phyloP scores from a whole-genome alignment of 192 early-diverging fungal genomes.

The Phycomyces blakesleeanus region DNA sequence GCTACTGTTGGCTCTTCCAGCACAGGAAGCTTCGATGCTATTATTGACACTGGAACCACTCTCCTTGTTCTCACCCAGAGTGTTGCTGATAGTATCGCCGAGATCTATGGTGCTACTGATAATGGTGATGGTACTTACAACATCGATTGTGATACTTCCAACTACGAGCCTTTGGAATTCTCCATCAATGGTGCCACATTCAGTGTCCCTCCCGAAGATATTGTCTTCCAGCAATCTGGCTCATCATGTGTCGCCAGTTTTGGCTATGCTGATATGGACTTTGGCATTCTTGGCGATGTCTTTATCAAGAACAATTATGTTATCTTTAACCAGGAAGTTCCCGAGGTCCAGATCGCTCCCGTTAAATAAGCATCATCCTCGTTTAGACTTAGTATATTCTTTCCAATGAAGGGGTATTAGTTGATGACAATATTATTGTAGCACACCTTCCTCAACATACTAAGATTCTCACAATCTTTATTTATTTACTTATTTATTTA shows the following conservation, averaged over 20 bases:
- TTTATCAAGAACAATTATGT: conserved; percentile 50
- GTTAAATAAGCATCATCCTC: conserved; percentile 3
- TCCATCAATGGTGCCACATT: conserved; percentile 36
- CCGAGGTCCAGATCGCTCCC: conserved; percentile 33
- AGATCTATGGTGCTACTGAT: conserved; percentile 12
- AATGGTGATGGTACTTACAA: conserved; percentile 28
- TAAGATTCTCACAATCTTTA: no score
- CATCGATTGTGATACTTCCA: conserved; percentile 21
- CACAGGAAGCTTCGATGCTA: conserved; percentile 30
- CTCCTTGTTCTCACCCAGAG: conserved; percentile 49
- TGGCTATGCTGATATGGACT: conserved; percentile 26
- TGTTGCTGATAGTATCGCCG: conserved; percentile 15
- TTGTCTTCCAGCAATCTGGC: conserved; percentile 31
- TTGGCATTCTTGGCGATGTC: conserved; percentile 45
- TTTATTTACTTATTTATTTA: no score
- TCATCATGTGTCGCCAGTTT: conserved; percentile 40
- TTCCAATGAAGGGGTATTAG: no score
- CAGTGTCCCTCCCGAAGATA: conserved; percentile 25
- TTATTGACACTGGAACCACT: conserved; percentile 66
- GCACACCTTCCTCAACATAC: no score
- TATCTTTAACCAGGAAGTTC: conserved; percentile 35
- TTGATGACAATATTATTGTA: no score
- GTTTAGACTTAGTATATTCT: no score
- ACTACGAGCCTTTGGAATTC: conserved; percentile 25
- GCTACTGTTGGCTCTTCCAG: conserved; percentile 1